Evolutionary conservation across 2,329 filamentous ascomycete genomes (phyloP), one percentile per base, ranked within the genome.

Genomic region (Penicillium sp.): DNA sequence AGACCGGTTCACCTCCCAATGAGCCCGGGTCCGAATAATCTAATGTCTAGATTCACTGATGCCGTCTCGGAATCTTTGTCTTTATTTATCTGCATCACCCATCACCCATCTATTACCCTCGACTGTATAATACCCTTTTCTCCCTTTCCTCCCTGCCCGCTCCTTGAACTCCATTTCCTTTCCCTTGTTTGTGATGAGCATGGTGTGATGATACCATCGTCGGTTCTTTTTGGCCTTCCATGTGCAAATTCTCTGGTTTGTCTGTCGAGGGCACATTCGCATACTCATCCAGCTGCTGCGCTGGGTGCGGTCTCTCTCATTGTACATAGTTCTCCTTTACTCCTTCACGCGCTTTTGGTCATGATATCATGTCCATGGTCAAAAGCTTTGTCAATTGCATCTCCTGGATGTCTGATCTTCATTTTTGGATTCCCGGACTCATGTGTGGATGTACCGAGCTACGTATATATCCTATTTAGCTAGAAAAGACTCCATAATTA

Each of bases 1-100:
- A 46, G 6, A 38, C 47, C 9, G 56, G 55, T 33, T 59, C 63
- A 27, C 57, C 62, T 31, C 45, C 50, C 35, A 56, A 20, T 18
- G 15, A 18, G 15, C 15, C 15, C 15, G 15, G 15, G 15, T 18
- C 15, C 15, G 15, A 18, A 18, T 65, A 66, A 66, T 65, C 51
- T 66, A 67, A 67, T 66, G 60, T 61, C 58, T 67, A 65, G 62
- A 65, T 51, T 51, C 56, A 46, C 38, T 59, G 57, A 65, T 61
- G 63, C 55, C 53, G 57, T 59, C 60, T 61, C 59, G 56, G 59
- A 64, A 57, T 57, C 49, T 59, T 56, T 49, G 35, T 32, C 45
- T 42, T 33, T 35, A 18, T 33, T 28, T 42, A 12, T 46, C 39
- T 49, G 48, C 49, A 54, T 52, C 47, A 44, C 12, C 37, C 27